Base-by-base conservation (phyloP, 1,284 basidiomycete genomes). In the Coriolopsis trogii region DNA sequence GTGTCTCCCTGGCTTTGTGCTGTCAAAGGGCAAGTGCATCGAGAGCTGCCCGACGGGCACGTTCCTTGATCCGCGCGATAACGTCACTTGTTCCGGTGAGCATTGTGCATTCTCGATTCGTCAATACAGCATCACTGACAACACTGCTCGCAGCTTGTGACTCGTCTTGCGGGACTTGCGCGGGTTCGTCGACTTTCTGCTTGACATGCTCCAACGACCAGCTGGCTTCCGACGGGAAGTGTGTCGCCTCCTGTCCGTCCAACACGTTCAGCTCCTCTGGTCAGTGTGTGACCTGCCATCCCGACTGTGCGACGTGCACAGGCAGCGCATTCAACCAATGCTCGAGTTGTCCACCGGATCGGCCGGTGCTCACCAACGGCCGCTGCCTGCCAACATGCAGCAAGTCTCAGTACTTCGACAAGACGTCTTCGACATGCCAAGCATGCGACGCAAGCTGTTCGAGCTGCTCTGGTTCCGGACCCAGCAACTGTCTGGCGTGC, bases 91-190 rank as follows among this genome's bases (percentile, higher is more conserved):
- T 55, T 81, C 76, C 38, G 70, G 85, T 87, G 67, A 48, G 55
- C 53, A 23, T 23, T 16, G 40, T 1, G 6, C 23, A 15, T 5
- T 20, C n/a, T n/a, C n/a, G 33, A 48, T 18, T 42, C 26, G 18
- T 40, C 18, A 20, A 43, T 41, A 47, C 4, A 25, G n/a, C n/a
- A n/a, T n/a, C n/a, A n/a, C n/a, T n/a, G n/a, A n/a, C n/a, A n/a
- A n/a, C n/a, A n/a, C n/a, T n/a, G n/a, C n/a, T n/a, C n/a, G n/a
- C 63, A 88, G 87, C 85, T 7, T 93, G 91, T 63, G 84, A 85
- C 59, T 82, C 89, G 12, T 80, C 82, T 1, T 93, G 91, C 63
- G 67, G 78, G 12, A 84, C 84, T 31, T 93, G 91, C 64, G 72
- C 73, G 2, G 86, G 85, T 6, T 77, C 79, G 1, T 68, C 88